Evolutionary conservation across 2,329 filamentous ascomycete species (phyloP).

Genomic region (Teratosphaeria epicoccoides): DNA sequence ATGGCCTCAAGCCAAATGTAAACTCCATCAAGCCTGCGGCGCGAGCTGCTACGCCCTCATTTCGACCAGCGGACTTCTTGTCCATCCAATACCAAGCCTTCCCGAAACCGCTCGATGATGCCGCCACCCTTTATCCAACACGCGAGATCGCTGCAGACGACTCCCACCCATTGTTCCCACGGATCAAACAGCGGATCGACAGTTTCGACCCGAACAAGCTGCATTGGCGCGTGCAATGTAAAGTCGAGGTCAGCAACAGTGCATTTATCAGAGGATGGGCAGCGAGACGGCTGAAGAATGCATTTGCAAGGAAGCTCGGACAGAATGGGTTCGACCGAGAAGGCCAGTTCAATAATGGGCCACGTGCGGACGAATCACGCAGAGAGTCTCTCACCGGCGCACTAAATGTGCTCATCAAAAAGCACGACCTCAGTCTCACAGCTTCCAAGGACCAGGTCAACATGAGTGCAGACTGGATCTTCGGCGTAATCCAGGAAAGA

Average conservation of each 20-base stretch:
- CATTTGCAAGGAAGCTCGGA: neutral
- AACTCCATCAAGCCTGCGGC: neutral
- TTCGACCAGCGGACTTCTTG: slow-evolving; percentile 5
- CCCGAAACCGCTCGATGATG: slow-evolving; percentile 18
- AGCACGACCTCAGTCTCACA: slow-evolving; percentile 11
- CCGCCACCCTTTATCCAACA: slow-evolving; percentile 14
- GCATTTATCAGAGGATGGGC: slow-evolving; percentile 39
- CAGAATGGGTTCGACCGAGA: neutral
- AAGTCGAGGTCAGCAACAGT: slow-evolving; percentile 26
- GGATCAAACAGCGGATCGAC: slow-evolving; percentile 15
- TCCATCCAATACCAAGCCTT: slow-evolving; percentile 11
- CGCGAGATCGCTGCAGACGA: slow-evolving; percentile 13
- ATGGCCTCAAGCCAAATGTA: no score
- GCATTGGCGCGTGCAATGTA: slow-evolving; percentile 37
- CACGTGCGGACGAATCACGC: neutral
- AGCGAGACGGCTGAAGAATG: slow-evolving; percentile 31
- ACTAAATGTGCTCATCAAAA: slow-evolving; percentile 5
- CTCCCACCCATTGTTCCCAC: slow-evolving; percentile 25
- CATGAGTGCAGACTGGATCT: slow-evolving; percentile 1
- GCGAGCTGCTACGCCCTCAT: neutral
- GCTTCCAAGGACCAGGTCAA: slow-evolving; percentile 11
- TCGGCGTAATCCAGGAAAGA: neutral
- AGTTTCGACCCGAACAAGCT: slow-evolving; percentile 29
- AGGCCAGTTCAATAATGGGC: neutral
- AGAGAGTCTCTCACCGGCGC: slow-evolving; percentile 4